A percentile compares a stretch with the other conserved stretches of the same genome.
phyloP scores from a whole-genome alignment of 495 filamentous ascomycete genomes.

The Schizothecium vesticola region DNA sequence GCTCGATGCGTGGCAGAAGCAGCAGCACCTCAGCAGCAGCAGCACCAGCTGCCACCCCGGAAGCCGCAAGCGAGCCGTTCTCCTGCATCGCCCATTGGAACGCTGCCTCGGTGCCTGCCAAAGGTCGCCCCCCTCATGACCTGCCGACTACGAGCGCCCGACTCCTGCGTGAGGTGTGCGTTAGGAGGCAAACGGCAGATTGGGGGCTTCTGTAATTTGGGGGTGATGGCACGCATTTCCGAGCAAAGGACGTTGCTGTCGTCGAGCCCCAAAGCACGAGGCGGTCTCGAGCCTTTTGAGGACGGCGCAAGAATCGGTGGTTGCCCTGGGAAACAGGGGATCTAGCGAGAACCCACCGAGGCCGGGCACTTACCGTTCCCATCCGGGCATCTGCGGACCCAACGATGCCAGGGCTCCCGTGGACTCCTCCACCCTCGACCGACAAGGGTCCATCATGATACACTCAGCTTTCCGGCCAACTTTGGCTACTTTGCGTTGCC shows the following conservation, averaged over 20 bases:
- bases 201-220: neutral
- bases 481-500: neutral
- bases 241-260: neutral
- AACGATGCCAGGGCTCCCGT: neutral
- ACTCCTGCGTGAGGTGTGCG: neutral
- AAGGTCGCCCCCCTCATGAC: neutral
- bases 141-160: neutral
- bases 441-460: neutral
- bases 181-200: neutral
- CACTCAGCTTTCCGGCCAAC: neutral
- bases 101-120: neutral
- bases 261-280: neutral
- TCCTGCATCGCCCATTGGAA: neutral
- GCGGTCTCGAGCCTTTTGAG: neutral
- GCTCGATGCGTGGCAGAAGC: neutral
- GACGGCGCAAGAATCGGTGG: neutral
- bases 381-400: neutral
- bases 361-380: neutral
- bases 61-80: constrained; percentile 3
- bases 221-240: neutral
- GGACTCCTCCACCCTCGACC: neutral
- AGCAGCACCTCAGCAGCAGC: neutral
- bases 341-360: neutral
- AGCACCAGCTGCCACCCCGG: neutral
- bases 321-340: neutral